Conservation (phyloP, 2,329 filamentous ascomycete species). For the Aspergillus thermomutatus region DNA sequence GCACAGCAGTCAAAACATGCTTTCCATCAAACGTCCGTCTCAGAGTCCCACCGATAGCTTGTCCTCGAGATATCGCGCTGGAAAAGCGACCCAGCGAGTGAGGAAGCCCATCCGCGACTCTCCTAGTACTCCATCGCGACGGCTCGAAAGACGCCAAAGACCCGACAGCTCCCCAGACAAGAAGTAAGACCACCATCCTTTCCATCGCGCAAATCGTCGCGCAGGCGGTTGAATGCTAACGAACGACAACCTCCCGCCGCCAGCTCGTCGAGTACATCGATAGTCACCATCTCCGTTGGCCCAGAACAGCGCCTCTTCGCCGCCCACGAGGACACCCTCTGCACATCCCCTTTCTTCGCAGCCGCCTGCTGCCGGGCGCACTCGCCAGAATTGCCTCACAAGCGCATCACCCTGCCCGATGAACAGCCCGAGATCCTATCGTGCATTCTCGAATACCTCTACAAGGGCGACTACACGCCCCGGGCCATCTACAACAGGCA, state of each 20-base stretch:
- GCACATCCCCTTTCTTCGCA: constrained; percentile 74
- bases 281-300: constrained; percentile 79
- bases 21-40: constrained; percentile 22
- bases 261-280: constrained; percentile 61
- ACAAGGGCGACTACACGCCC: constrained; percentile 91
- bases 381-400: constrained; percentile 47
- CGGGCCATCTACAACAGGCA: constrained; percentile 79
- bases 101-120: constrained; percentile 33
- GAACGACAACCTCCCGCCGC: too few species aligned
- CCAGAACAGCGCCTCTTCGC: constrained; percentile 82
- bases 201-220: not conserved
- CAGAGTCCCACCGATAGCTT: constrained; percentile 33
- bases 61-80: constrained; percentile 40
- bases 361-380: constrained; percentile 61
- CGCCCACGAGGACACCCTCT: constrained; percentile 82
- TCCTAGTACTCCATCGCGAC: constrained; percentile 20
- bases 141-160: constrained; percentile 26
- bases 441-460: constrained; percentile 83
- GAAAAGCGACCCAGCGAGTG: constrained; percentile 35
- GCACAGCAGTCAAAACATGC: constrained; percentile 9
- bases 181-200: constrained; percentile 26
- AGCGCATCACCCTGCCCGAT: constrained; percentile 74
- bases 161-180: constrained; percentile 31
- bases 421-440: constrained; percentile 91
- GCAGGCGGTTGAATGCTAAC: not conserved